phyloP scores from a whole-genome alignment of 345 rosid genomes.

The Capsella bursapastoris region DNA sequence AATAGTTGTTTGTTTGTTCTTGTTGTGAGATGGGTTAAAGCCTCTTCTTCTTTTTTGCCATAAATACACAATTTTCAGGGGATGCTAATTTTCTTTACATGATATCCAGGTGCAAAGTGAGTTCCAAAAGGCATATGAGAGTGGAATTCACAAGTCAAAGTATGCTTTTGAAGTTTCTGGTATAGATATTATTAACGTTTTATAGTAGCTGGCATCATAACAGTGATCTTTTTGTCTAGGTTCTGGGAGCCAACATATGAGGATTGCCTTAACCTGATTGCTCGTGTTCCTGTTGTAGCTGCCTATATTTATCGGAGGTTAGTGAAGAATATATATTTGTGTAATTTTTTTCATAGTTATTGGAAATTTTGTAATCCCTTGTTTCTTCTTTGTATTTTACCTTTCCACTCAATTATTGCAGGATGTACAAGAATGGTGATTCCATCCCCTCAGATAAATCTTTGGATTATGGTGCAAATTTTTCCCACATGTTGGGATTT shows the following conservation, averaged over 20 bases:
- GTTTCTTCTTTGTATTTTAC: slow-evolving; percentile 23
- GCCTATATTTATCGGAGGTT: slow-evolving; percentile 90
- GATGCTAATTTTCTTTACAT: slow-evolving; percentile 27
- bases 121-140: slow-evolving; percentile 92
- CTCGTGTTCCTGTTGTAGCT: slow-evolving; percentile 88
- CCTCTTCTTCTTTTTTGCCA: background rate
- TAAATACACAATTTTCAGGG: slow-evolving; percentile 2
- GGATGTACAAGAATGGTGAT: slow-evolving; percentile 85
- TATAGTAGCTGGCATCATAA: slow-evolving; percentile 29
- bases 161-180: slow-evolving; percentile 46
- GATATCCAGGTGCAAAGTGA: slow-evolving; percentile 88
- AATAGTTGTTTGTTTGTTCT: slow-evolving; percentile 13
- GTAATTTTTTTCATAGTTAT: background rate
- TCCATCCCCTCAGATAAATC: slow-evolving; percentile 68
- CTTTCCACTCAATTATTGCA: slow-evolving; percentile 41
- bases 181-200: slow-evolving; percentile 30
- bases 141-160: slow-evolving; percentile 90
- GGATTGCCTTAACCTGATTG: slow-evolving; percentile 89
- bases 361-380: background rate
- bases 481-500: slow-evolving; percentile 92
- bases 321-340: slow-evolving; percentile 38
- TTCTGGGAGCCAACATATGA: slow-evolving; percentile 98
- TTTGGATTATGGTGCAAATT: slow-evolving; percentile 94
- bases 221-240: slow-evolving; percentile 50
- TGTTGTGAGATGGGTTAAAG: slow-evolving; percentile 1